Evolutionary conservation across 257 asterid genomes (phyloP), one percentile per base, ranked within the genome.

Genomic region (Nicotiana benthamiana): DNA sequence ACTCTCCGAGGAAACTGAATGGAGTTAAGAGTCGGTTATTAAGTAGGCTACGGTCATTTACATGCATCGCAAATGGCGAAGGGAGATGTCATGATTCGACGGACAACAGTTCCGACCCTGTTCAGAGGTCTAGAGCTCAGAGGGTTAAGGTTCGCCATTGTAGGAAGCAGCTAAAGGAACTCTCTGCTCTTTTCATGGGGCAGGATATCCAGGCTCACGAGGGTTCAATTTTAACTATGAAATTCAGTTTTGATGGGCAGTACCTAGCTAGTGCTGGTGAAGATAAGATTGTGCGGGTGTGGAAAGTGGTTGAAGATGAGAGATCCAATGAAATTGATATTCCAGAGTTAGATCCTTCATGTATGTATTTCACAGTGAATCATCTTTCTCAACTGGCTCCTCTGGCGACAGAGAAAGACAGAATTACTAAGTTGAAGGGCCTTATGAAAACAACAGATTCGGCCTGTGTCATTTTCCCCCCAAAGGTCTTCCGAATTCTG

Each of bases 271-370:
- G 93, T 75, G 98, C 96, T 3, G 99, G 99, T 28, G 97, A 91
- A 80, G 99, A 95, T 87, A 87, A 81, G 90, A 48, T 89, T 80
- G 90, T 95, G 79, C 89, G 87, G 54, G 83, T 95, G n/a, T 95
- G 99, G 99, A 89, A 90, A 88, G 93, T 93, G 75, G 89, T 92
- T 82, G 98, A 92, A 87, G 97, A 91, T 75, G 97, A 91, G 79
- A 90, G 95, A 88, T 87, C 87, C 16, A 86, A 90, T 36, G 88
- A 86, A 17, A 63, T 63, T 8, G 94, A 92, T 78, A 75, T 91
- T 36, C 92, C 97, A 7, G 94, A 92, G 60, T 87, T 83, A 2
- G 98, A 95, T 82, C 97, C 97, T 5, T 92, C 99, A 7, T 91
- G 99, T 46, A 88, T 95, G 80, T 95, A 91, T 87, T 92, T 95